Conservation (phyloP, 225 moss, liverwort and hornwort species). For the Rhytidiadelphus loreus region DNA sequence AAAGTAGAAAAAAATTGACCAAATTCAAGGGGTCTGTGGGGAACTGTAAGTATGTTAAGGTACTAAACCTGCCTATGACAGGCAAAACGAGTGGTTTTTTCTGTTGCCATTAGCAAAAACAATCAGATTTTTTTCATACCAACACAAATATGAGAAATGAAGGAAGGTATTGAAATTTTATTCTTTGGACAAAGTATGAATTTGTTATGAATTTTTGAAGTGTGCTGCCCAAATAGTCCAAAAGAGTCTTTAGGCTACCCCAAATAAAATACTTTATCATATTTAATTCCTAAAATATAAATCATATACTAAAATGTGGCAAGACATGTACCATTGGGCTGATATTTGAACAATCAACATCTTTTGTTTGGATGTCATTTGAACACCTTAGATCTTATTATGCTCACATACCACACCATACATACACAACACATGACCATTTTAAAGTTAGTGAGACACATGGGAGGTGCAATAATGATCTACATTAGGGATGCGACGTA, state of each 20-base stretch:
- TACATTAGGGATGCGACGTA: background rate
- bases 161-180: too few species aligned
- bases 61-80: too few species aligned
- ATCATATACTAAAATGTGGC: background rate
- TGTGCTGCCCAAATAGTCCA: too few species aligned
- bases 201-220: too few species aligned
- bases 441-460: background rate
- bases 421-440: background rate
- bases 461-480: background rate
- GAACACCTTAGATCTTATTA: background rate
- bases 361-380: accelerated
- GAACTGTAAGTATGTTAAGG: background rate
- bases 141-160: too few species aligned
- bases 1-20: background rate
- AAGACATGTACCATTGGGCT: background rate
- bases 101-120: too few species aligned
- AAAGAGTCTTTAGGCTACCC: too few species aligned
- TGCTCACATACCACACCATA: accelerated
- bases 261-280: too few species aligned
- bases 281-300: background rate
- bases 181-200: too few species aligned
- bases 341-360: background rate
- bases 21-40: background rate
- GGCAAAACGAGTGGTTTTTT: too few species aligned
- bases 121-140: too few species aligned